A percentile compares a stretch with the other conserved stretches of the same genome.
phyloP scores from a whole-genome alignment of 768 basidiomycete genomes.

The Lactifluus subvellereus region DNA sequence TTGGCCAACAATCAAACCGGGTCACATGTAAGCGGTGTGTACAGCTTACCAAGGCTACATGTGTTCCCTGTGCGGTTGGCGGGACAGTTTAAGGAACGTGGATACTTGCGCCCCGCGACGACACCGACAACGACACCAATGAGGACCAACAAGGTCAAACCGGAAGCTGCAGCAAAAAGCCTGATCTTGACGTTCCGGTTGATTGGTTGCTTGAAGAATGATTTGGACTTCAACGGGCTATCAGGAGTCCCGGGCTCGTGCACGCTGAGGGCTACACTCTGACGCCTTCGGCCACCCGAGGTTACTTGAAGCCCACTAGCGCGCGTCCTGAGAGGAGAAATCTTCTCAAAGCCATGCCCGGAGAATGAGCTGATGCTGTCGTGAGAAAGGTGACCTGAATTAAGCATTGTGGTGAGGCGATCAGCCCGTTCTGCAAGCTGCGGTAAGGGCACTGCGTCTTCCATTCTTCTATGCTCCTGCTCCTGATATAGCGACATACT shows the following conservation, averaged over 20 bases:
- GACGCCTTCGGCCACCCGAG: slow-evolving; percentile 11
- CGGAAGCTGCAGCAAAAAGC: slow-evolving; percentile 13
- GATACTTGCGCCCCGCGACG: slow-evolving; percentile 32
- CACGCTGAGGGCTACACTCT: neutral
- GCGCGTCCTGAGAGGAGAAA: neutral
- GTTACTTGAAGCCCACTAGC: slow-evolving; percentile 8
- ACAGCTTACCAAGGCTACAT: slow-evolving; percentile 51
- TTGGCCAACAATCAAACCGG: slow-evolving; percentile 8
- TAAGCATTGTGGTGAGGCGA: slow-evolving; percentile 43
- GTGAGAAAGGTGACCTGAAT: slow-evolving; percentile 50
- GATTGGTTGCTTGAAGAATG: slow-evolving; percentile 8
- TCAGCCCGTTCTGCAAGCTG: slow-evolving; percentile 48
- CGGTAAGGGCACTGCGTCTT: slow-evolving; percentile 46
- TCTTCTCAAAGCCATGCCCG: slow-evolving; percentile 1
- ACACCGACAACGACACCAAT: slow-evolving; percentile 44
- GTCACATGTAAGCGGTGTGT: neutral
- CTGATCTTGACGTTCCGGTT: slow-evolving; percentile 18
- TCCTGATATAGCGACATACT: slow-evolving; percentile 41
- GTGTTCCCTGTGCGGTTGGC: slow-evolving; percentile 42
- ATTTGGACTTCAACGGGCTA: slow-evolving; percentile 8
- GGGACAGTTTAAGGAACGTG: slow-evolving; percentile 32
- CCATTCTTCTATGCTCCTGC: slow-evolving; percentile 38
- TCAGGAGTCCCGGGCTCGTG: neutral
- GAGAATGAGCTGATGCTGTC: slow-evolving; percentile 34
- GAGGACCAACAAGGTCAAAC: slow-evolving; percentile 30